Evolutionary conservation across 2,329 filamentous ascomycete genomes (phyloP).

Genomic region (Pseudogymnoascus sp.): DNA sequence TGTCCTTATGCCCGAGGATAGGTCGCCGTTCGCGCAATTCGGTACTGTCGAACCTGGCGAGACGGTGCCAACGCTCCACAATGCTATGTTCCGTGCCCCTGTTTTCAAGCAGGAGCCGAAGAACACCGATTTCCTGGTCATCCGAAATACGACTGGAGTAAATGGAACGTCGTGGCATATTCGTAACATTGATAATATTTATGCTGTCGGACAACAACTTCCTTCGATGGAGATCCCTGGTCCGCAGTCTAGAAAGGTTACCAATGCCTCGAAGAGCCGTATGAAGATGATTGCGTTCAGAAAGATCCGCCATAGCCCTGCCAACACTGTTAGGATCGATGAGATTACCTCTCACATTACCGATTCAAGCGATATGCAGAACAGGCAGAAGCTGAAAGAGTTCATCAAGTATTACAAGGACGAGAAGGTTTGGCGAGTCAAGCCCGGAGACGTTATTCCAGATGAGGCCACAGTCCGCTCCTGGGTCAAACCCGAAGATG

Average conservation of each 20-base stretch:
- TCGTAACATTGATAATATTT: conserved; percentile 83
- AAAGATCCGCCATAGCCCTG: conserved; percentile 69
- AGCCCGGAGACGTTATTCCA: conserved; percentile 63
- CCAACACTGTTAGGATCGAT: conserved; percentile 62
- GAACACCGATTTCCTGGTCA: conserved; percentile 75
- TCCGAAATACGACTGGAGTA: conserved; percentile 71
- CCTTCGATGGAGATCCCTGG: conserved; percentile 88
- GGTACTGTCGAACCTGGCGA: conserved; percentile 88
- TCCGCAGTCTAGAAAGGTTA: conserved; percentile 89
- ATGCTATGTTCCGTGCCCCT: conserved; percentile 89
- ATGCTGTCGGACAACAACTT: conserved; percentile 86
- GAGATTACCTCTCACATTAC: conserved; percentile 89
- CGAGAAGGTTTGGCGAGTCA: conserved; percentile 73
- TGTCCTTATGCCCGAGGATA: conserved; percentile 83
- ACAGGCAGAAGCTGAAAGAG: conserved; percentile 92
- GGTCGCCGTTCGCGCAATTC: conserved; percentile 92
- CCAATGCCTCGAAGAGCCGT: conserved; percentile 91
- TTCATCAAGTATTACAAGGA: conserved; percentile 89
- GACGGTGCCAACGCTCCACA: conserved; percentile 83
- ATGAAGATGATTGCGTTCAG: conserved; percentile 95
- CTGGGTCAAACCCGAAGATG: conserved; percentile 92
- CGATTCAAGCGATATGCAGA: conserved; percentile 89
- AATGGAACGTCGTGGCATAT: conserved; percentile 75
- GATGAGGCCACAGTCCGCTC: conserved; percentile 73
- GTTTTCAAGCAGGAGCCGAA: conserved; percentile 81